A percentile compares a stretch with the other conserved stretches of the same genome.
Conservation (phyloP, 257 asterid species). For the Echites panduratus region DNA sequence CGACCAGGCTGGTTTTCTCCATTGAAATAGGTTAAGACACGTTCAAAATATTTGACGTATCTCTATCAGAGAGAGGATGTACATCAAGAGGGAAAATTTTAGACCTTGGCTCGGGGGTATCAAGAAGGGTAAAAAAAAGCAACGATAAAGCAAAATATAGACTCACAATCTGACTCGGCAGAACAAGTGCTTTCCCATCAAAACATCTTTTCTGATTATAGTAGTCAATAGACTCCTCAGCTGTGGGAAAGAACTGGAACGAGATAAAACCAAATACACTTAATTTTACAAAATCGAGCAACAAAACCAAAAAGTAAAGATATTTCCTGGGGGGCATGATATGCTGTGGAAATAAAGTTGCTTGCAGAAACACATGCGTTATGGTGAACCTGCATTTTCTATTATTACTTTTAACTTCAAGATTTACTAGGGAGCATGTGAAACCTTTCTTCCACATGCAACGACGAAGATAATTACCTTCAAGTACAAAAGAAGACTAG, state of each 20-base stretch:
- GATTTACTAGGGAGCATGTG: not conserved
- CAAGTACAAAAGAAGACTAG: conserved; percentile 87
- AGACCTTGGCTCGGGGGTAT: not conserved
- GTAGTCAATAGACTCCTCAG: conserved; percentile 91
- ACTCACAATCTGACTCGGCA: conserved; percentile 98
- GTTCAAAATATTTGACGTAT: conserved; percentile 97
- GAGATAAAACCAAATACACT: conserved; percentile 18
- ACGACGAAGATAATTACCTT: conserved; percentile 28
- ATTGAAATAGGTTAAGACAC: conserved; percentile 69
- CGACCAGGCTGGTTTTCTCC: conserved; percentile 99
- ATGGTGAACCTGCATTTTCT: not conserved
- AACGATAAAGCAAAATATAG: not conserved
- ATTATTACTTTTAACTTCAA: not conserved
- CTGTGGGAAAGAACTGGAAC: conserved; percentile 91
- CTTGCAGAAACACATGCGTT: not conserved
- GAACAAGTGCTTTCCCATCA: conserved; percentile 92
- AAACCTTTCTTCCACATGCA: conserved; percentile 49
- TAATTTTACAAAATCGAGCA: conserved; percentile 4
- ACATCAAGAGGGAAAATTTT: not conserved
- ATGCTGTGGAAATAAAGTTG: not conserved
- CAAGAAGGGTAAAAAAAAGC: not conserved
- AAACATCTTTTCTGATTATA: conserved; percentile 93
- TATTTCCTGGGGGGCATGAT: conserved; percentile 1
- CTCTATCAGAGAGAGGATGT: conserved; percentile 44
- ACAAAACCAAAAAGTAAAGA: conserved; percentile 1